Percentiles rank a stretch among this genome's conserved stretches.
phyloP scores from a whole-genome alignment of 2,329 filamentous ascomycete species.

The Cordyceps fumosorosea region DNA sequence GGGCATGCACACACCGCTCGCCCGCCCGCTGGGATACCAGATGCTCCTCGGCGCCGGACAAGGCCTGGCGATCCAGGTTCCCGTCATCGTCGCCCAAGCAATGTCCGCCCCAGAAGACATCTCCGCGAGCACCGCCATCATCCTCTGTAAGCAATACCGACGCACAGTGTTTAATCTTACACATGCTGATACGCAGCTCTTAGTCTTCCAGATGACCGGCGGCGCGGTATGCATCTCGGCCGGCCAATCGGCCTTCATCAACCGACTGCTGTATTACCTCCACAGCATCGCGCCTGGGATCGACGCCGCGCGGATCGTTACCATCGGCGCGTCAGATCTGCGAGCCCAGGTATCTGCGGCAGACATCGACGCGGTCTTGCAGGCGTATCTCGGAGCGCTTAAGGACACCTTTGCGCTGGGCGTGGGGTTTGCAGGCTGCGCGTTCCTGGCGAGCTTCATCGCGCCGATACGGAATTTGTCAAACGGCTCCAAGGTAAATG shows the following conservation, averaged over 20 bases:
- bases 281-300: not conserved
- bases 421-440: not conserved
- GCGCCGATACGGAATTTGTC: not conserved
- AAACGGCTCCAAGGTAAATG: not conserved
- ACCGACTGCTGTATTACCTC: not conserved
- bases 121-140: not conserved
- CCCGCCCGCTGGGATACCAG: not conserved
- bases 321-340: not conserved
- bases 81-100: slow-evolving; percentile 5
- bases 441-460: slow-evolving; percentile 4
- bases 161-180: not conserved
- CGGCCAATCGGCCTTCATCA: not conserved
- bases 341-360: not conserved
- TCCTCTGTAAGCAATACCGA: not conserved
- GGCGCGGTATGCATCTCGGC: slow-evolving; percentile 5
- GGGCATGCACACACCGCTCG: not conserved
- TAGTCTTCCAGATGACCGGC: slow-evolving; percentile 5
- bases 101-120: not conserved
- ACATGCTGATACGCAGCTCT: not conserved
- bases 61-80: slow-evolving; percentile 3
- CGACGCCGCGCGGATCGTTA: not conserved
- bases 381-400: not conserved
- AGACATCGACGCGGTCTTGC: not conserved
- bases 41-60: not conserved
- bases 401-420: slow-evolving; percentile 4